Evolutionary conservation across 2,329 filamentous ascomycete genomes (phyloP), one percentile per base, ranked within the genome.

Genomic region (Colletotrichum echinochloae): DNA sequence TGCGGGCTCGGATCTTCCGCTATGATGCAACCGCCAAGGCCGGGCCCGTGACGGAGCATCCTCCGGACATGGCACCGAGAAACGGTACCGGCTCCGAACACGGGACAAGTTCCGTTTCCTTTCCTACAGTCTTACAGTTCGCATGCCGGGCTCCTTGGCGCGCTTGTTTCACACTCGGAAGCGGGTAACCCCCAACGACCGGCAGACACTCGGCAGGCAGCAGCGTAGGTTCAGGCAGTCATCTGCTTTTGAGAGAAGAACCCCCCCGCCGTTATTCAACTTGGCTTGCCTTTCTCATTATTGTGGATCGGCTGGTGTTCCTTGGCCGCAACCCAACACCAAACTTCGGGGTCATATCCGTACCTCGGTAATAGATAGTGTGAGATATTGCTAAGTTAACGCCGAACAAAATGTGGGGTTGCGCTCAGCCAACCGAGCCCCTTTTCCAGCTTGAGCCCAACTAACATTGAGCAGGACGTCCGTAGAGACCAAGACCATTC

Each of bases 151-250:
- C 14, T 9, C 9, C 12, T 5, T 23, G n/a, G 33, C 52, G 26
- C 18, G 33, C 3, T 18, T 55, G 55, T 56, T 55, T 44, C n/a
- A 51, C 62, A 60, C 8, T 55, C 62, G 66, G 37, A 55, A 39
- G 49, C 51, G 67, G 67, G 49, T 56, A 59, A 70, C 61, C 64
- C 30, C 30, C 28, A 46, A 39, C 28, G 54, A 26, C 67, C 67
- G 62, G 16, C 44, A 61, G 33, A 61, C 49, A 49, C 44, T 28
- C 35, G 30, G 16, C 51, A 71, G 68, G 68, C 68, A 68, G 64
- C 68, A 71, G 41, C 28, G 23, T 2, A 1, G 1, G 18, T 4
- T 12, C 28, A 71, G 67, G 68, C 68, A 68, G 59, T 54, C 67
- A 59, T 71, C 20, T 55, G 59, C 16, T 39, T 57, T 55, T 48